Base-by-base conservation (phyloP, 768 basidiomycete species). In the Tremella mesenterica region DNA sequence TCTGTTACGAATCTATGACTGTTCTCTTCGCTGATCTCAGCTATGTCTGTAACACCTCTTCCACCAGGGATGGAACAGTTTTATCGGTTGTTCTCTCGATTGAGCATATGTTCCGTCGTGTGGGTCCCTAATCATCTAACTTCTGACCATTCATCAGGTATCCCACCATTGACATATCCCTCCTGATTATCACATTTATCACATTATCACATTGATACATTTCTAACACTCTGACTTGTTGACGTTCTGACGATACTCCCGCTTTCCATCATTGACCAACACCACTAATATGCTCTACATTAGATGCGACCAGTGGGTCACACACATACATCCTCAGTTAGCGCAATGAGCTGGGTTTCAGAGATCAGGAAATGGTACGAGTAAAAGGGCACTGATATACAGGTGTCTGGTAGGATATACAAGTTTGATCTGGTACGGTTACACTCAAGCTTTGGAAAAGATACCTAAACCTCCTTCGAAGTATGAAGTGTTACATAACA, bases 381-480 rank as follows among this genome's bases (percentile, higher is more conserved):
- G n/a, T n/a, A n/a, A n/a, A n/a, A n/a, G n/a, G n/a, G n/a, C n/a
- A 8, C 4, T 41, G 5, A 5, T n/a, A 41, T 23, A 16, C 43
- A 69, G 67, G 4, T 61, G 52, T 27, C 52, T 66, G 16, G 62
- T 64, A 0, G 25, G 34, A 2, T 57, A 62, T 36, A 58, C 60
- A 8, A 50, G 56, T 2, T 50, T 69, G 13, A 64, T 69, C 7
- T 66, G 57, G 53, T 66, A 69, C 41, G 65, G 65, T 18, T 69
- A 69, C 50, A 60, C 47, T 28, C 46, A 62, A 28, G 65, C 65
- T 12, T 20, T 69, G 1, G 38, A 20, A 3, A 54, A 59, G 33
- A 9, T 61, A 29, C 63, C 63, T 8, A 57, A 58, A 29, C 38
- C 38, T 16, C 29, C 33, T 4, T 52, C 47, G 10, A 45, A 54